Evolutionary conservation across 2,329 filamentous ascomycete genomes (phyloP).

Genomic region (Diatrype stigma): DNA sequence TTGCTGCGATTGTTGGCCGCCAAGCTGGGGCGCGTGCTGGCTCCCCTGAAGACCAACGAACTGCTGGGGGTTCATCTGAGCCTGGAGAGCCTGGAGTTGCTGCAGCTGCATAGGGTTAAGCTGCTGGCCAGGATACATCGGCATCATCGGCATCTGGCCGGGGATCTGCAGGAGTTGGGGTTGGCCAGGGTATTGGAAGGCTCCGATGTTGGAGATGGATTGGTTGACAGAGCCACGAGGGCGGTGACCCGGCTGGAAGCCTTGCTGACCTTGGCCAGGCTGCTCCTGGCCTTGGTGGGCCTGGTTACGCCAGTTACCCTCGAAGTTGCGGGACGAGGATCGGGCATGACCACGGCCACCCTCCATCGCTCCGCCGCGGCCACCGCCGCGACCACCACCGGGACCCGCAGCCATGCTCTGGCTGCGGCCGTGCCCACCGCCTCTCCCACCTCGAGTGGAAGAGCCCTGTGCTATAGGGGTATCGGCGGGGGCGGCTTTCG

Average conservation of each 20-base stretch:
- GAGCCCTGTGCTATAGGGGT: conserved; percentile 36
- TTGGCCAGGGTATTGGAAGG: conserved; percentile 86
- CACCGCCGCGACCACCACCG: conserved; percentile 63
- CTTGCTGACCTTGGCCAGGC: conserved; percentile 50
- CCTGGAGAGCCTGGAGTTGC: conserved; percentile 89
- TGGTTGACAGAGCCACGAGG: conserved; percentile 75
- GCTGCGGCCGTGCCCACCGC: conserved; percentile 65
- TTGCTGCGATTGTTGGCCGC: conserved; percentile 67
- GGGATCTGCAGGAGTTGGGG: conserved; percentile 83
- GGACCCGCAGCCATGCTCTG: conserved; percentile 85
- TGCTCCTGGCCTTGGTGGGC: conserved; percentile 64
- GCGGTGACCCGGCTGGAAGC: conserved; percentile 91
- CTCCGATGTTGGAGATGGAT: conserved; percentile 77
- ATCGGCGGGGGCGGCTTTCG: conserved; percentile 45
- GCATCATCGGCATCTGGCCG: conserved; percentile 78
- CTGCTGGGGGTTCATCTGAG: conserved; percentile 74
- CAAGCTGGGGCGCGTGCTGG: conserved; percentile 67
- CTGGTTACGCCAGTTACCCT: conserved; percentile 95
- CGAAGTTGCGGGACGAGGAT: conserved; percentile 87
- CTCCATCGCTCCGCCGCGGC: conserved; percentile 58
- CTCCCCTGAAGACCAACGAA: conserved; percentile 64
- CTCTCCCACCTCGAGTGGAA: conserved; percentile 50
- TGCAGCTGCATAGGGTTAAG: conserved; percentile 83
- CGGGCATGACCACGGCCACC: conserved; percentile 67
- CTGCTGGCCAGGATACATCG: conserved; percentile 80